phyloP scores from a whole-genome alignment of 2,329 filamentous ascomycete species.

The Hypoxylon sp. region DNA sequence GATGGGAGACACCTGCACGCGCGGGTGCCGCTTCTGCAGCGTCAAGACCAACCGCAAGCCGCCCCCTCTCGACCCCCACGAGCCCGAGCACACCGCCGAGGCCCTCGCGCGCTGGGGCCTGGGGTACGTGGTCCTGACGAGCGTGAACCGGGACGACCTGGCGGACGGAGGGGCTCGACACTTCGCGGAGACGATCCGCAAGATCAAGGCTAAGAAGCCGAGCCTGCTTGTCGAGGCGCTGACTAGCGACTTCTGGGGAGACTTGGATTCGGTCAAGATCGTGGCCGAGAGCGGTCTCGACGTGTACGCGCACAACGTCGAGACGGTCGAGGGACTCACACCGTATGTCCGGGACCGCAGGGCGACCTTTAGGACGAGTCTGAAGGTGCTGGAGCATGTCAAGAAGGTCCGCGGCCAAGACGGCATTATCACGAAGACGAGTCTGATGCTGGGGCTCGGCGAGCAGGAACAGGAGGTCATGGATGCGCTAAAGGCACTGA shows the following conservation, averaged over 20 bases:
- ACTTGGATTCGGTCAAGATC: slow-evolving; percentile 86
- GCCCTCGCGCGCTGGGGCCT: slow-evolving; percentile 92
- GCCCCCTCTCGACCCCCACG: slow-evolving; percentile 89
- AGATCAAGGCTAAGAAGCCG: slow-evolving; percentile 88
- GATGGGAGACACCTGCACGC: slow-evolving; percentile 98
- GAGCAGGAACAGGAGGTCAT: slow-evolving; percentile 91
- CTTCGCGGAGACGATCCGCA: slow-evolving; percentile 93
- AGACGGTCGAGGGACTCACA: slow-evolving; percentile 92
- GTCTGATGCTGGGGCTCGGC: slow-evolving; percentile 94
- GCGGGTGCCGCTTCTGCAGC: slow-evolving; percentile 96
- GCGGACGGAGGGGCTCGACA: slow-evolving; percentile 89
- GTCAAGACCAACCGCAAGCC: slow-evolving; percentile 89
- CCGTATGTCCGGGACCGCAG: slow-evolving; percentile 90
- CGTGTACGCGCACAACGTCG: slow-evolving; percentile 97
- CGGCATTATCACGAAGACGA: slow-evolving; percentile 96
- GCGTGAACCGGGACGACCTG: slow-evolving; percentile 93
- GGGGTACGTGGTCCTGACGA: slow-evolving; percentile 95
- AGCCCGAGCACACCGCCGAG: slow-evolving; percentile 97
- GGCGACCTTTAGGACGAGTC: slow-evolving; percentile 88
- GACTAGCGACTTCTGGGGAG: slow-evolving; percentile 88
- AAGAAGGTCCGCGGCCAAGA: slow-evolving; percentile 79
- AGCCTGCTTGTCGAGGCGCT: slow-evolving; percentile 85
- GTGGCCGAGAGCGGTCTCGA: slow-evolving; percentile 92
- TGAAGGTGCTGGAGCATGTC: slow-evolving; percentile 83
- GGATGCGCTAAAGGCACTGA: slow-evolving; percentile 83